Base-by-base conservation (phyloP, 108 stramenopile species). In the Aurantiochytrium sp. region DNA sequence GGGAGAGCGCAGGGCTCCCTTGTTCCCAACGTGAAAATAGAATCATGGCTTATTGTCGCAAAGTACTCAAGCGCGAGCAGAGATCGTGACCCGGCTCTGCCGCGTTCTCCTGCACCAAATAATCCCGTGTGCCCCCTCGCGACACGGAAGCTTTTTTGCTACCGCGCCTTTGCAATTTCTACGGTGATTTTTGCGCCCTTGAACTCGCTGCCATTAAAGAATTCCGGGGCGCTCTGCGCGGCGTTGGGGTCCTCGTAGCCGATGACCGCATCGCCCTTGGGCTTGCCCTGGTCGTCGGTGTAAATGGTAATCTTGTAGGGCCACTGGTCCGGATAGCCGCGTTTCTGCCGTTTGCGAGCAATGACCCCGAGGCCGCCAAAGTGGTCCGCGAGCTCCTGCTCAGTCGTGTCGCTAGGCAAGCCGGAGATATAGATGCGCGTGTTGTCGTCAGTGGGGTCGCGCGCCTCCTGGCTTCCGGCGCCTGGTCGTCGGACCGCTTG, bases 201-300 rank as follows among this genome's bases (percentile, higher is more conserved):
- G 42, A 81, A 81, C 27, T 48, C 73, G 3, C 19, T 48, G 10
- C 45, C 42, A 81, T 81, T 81, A 48, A 81, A 81, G 73, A 81
- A 81, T 2, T 81, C 73, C 15, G 73, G 73, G 32, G 73, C 73
- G 30, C 73, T 81, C 12, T 81, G 73, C 21, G 73, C 73, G 27
- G 73, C 73, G 32, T 81, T 81, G n/a, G 73, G 73, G 3, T 81
- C 73, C 30, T 81, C 73, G 73, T 81, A 81, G 42, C n/a, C 45
- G 8, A 81, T 2, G 6, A 48, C 39, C 21, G 73, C 73, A 81
- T 81, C 73, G n/a, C 73, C 73, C 45, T 81, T 81, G 27, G 45
- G 45, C 45, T 81, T 81, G 42, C 73, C 73, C 42, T 41, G 45
- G 6, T 81, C 73, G 45, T 81, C 73, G 17, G 39, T 81, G 30